phyloP scores from a whole-genome alignment of 2,329 filamentous ascomycete genomes.

The Monilinia vaccinii-corymbosi region DNA sequence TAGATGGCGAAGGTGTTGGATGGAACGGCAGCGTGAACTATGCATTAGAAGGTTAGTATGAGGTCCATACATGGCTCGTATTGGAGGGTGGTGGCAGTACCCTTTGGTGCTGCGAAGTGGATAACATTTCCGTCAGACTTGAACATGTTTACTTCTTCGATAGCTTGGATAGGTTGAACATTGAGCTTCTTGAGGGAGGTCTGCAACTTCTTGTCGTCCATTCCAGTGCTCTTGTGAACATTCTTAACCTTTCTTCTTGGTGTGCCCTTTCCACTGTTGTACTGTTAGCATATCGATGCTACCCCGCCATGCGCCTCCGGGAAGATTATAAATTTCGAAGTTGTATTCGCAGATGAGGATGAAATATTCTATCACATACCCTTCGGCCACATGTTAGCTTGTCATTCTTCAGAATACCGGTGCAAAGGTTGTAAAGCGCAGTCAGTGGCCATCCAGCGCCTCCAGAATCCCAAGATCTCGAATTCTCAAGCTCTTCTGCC shows the following conservation, averaged over 20 bases:
- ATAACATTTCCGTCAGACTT: conserved; percentile 99
- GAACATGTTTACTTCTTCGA: conserved; percentile 99
- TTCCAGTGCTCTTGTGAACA: conserved; percentile 81
- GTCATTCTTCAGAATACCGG: not conserved
- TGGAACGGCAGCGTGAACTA: conserved; percentile 94
- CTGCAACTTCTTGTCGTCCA: conserved; percentile 99
- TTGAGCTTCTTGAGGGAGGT: conserved; percentile 97
- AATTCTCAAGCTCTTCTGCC: not conserved
- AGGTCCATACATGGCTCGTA: not conserved
- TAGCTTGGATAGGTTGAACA: conserved; percentile 97
- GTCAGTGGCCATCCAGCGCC: not conserved
- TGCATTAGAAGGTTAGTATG: conserved; percentile 1
- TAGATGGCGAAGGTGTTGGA: conserved; percentile 99
- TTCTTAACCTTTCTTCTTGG: conserved; percentile 98
- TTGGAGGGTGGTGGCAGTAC: conserved; percentile 37
- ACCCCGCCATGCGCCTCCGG: conserved; percentile 8
- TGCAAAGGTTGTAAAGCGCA: not conserved
- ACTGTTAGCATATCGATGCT: conserved; percentile 22
- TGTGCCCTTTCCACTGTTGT: conserved; percentile 79
- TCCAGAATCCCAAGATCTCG: not conserved
- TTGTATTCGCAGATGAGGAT: not conserved
- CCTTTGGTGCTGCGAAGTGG: conserved; percentile 96
- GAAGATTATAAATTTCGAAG: not conserved
- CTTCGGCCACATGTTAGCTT: conserved; percentile 5
- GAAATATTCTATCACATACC: conserved; percentile 6